Evolutionary conservation across 768 basidiomycete genomes (phyloP), one percentile per base, ranked within the genome.

Genomic region (Serendipita sp.): DNA sequence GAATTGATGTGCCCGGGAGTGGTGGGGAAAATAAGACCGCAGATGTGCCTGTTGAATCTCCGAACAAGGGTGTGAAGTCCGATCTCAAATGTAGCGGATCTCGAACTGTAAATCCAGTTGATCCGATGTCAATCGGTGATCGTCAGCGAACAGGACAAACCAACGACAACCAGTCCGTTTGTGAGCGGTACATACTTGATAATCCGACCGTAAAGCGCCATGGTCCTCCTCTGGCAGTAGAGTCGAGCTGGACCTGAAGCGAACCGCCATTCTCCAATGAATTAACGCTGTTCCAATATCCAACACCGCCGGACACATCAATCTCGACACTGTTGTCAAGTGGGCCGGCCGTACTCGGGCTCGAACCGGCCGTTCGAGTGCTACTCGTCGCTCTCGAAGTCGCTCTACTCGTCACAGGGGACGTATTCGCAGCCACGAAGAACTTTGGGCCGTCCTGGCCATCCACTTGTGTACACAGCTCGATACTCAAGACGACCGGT

Each of bases 31-130:
- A 88, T 11, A 90, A 67, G 30, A 91, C 71, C 0, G 81, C 86
- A 69, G 87, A 82, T 60, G 82, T 86, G 3, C 82, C 73, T 1
- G 88, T 87, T 0, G 86, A 82, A 70, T 91, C 89, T 2, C 85
- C 86, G 1, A 90, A 72, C 3, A 86, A 71, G 0, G 86, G 86
- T n/a, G 22, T 11, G 17, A n/a, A 9, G 11, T 26, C 22, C 22
- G 53, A 58, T 11, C 22, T 9, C 53, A n/a, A 11, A 34, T 58
- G 53, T 22, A 58, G n/a, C 11, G 53, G 53, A 9, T 26, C n/a
- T 22, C 28, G 20, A 24, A n/a, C 53, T 58, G 24, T 22, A 58
- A 58, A 28, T 50, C 17, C 17, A 11, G n/a, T 22, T 50, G 45
- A 50, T 38, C 34, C 34, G 34, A 38, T 2, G 2, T 38, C 34